Conservation (phyloP, 441 rosid genomes). For the Capsella rubella region DNA sequence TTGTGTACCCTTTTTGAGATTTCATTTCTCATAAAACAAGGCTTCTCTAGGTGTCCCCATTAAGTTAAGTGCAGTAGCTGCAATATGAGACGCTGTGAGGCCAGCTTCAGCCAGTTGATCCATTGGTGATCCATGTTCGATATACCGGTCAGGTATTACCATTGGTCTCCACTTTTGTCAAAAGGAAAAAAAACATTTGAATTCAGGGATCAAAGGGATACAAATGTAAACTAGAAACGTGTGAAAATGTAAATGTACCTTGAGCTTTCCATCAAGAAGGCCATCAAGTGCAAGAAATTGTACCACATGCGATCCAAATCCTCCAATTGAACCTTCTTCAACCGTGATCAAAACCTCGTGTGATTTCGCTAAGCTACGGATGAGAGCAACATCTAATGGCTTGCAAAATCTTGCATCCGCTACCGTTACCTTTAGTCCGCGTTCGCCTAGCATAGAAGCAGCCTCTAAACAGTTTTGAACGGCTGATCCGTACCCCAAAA, state of each 20-base stretch:
- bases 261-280: constrained; percentile 80
- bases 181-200: not conserved
- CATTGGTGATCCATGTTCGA: constrained; percentile 84
- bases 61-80: constrained; percentile 79
- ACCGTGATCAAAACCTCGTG: constrained; percentile 83
- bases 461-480: constrained; percentile 88
- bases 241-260: constrained; percentile 53
- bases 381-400: constrained; percentile 73
- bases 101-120: constrained; percentile 81
- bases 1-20: not conserved
- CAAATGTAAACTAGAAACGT: not conserved
- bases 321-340: constrained; percentile 94
- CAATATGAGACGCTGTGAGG: constrained; percentile 84
- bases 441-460: constrained; percentile 54
- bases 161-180: constrained; percentile 77
- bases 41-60: constrained; percentile 77
- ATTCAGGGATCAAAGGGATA: not conserved
- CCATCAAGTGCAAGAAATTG: constrained; percentile 89
- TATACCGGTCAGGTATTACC: constrained; percentile 79
- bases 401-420: constrained; percentile 91
- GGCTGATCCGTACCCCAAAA: constrained; percentile 80
- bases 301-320: constrained; percentile 90
- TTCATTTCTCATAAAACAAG: constrained; percentile 36
- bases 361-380: constrained; percentile 78
- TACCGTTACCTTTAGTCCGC: constrained; percentile 63